A percentile compares a stretch with the other conserved stretches of the same genome.
These are phyloP conservation scores for Musa itinerans DNA, from an alignment of 176 grass and related monocot genomes.

Conservation along the genomic window DNA sequence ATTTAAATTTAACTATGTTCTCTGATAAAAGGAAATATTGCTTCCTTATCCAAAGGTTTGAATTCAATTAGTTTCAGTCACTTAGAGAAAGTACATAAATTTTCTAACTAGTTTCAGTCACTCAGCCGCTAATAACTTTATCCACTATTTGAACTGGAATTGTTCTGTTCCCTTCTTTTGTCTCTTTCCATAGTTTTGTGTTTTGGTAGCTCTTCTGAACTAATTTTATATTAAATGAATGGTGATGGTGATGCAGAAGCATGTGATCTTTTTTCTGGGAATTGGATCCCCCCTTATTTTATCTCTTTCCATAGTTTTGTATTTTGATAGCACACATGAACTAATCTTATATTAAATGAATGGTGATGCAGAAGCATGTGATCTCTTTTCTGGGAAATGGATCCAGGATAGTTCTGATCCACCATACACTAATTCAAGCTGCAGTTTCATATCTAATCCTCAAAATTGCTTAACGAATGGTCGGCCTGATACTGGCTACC, in stretches of 20 bases:
- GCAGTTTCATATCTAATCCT: neutral
- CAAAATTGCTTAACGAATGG: conserved; percentile 20
- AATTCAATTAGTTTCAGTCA: no score
- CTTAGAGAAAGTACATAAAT: neutral
- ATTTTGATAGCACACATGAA: no score
- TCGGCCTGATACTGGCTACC: conserved; percentile 1
- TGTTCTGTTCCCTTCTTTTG: neutral
- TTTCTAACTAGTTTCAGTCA: neutral
- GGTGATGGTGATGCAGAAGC: neutral
- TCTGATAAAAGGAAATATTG: neutral
- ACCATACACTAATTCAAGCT: conserved; percentile 17
- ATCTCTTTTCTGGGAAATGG: conserved; percentile 16
- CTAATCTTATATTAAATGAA: neutral
- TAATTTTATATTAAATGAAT: neutral
- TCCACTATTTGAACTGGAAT: neutral
- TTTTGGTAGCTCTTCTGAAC: no score
- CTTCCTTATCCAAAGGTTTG: neutral
- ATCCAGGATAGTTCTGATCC: neutral
- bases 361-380: conserved; percentile 1
- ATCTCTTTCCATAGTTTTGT: no score
- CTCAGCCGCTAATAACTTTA: neutral
- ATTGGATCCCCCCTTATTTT: neutral
- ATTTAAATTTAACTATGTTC: neutral
- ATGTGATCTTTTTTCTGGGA: conserved; percentile 8
- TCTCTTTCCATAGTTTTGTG: neutral